Percentiles rank a stretch among this genome's conserved stretches.
Conservation (phyloP, 768 basidiomycete genomes). For the Neoboletus subvelutipes region DNA sequence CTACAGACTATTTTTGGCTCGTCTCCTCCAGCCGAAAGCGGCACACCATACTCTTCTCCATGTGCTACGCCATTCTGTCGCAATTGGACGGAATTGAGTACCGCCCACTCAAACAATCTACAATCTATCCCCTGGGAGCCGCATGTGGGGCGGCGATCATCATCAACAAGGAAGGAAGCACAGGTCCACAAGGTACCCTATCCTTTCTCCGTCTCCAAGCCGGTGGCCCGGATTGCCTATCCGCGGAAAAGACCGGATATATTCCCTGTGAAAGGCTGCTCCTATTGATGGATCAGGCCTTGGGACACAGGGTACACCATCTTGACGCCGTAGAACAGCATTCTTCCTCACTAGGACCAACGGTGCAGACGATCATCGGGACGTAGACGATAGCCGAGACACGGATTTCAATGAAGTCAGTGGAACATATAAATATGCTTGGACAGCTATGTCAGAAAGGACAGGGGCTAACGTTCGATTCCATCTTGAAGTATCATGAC, state of each 20-base stretch:
- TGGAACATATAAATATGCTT: not conserved
- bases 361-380: not conserved
- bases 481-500: slow-evolving; percentile 15
- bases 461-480: too few species aligned
- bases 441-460: too few species aligned
- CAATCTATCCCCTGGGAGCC: not conserved
- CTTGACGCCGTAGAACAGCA: not conserved
- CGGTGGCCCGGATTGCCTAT: not conserved
- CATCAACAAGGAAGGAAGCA: not conserved
- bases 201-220: not conserved
- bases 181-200: not conserved
- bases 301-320: not conserved
- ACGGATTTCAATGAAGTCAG: too few species aligned
- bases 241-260: too few species aligned
- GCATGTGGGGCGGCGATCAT: not conserved
- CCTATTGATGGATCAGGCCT: not conserved
- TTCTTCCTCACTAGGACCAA: not conserved
- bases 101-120: too few species aligned
- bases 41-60: too few species aligned
- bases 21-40: too few species aligned
- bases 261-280: not conserved
- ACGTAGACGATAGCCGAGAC: not conserved
- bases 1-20: too few species aligned
- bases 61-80: too few species aligned
- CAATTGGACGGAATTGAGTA: too few species aligned